These are phyloP conservation scores for Neofusicoccum sp. DNA, from an alignment of 2,329 filamentous ascomycete genomes.

Conservation along the genomic window DNA sequence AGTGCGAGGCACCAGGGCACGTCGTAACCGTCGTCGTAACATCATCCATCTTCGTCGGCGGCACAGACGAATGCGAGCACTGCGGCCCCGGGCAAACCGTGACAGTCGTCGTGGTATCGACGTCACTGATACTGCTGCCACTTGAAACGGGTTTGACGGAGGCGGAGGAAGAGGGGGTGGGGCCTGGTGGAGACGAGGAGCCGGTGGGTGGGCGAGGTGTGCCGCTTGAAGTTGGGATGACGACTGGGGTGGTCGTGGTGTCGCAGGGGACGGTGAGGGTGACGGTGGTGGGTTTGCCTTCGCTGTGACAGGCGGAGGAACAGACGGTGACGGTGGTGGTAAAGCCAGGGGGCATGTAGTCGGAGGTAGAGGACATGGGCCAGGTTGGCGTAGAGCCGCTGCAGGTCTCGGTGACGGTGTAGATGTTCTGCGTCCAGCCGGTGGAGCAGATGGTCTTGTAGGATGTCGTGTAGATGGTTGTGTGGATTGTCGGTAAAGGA, in stretches of 20 bases:
- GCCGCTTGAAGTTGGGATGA: not conserved
- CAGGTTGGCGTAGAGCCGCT: conserved; percentile 19
- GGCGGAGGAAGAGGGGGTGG: not conserved
- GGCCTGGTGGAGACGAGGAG: not conserved
- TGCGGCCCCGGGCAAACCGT: not conserved
- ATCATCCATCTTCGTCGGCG: not conserved
- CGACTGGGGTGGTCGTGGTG: not conserved
- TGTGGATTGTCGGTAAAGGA: conserved; percentile 11
- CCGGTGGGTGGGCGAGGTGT: not conserved
- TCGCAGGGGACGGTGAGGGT: conserved; percentile 22
- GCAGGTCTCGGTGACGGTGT: conserved; percentile 34
- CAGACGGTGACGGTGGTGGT: conserved; percentile 25
- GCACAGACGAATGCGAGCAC: not conserved
- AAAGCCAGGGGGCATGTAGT: conserved; percentile 25
- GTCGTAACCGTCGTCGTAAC: not conserved
- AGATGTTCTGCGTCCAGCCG: conserved; percentile 26
- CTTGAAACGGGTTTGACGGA: not conserved
- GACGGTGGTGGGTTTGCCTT: conserved; percentile 18
- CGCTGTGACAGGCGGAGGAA: conserved; percentile 16
- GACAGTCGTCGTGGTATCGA: not conserved
- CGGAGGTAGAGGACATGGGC: not conserved
- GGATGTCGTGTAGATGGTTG: conserved; percentile 28
- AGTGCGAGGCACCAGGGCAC: not conserved
- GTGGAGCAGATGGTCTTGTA: conserved; percentile 26
- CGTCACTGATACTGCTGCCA: not conserved